Evolutionary conservation across 2,329 filamentous ascomycete species (phyloP).

Genomic region (Colletotrichum lupini): DNA sequence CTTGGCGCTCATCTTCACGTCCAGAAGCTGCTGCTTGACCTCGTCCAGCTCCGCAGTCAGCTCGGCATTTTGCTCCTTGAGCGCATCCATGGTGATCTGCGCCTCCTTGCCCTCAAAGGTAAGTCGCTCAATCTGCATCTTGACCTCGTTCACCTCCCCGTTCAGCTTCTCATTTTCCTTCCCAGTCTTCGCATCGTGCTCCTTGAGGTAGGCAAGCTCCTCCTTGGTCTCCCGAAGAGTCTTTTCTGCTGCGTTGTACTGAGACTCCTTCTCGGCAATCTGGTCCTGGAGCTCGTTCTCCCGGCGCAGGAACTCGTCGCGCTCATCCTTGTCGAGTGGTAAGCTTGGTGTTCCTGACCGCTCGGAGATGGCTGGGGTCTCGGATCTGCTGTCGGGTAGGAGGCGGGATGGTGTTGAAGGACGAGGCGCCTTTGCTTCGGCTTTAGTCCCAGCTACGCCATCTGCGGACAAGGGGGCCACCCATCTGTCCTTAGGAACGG

Average conservation of each 20-base stretch:
- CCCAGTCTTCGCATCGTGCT: constrained; percentile 83
- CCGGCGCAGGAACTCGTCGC: constrained; percentile 92
- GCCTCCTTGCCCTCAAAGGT: constrained; percentile 97
- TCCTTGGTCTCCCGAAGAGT: constrained; percentile 85
- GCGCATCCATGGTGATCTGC: constrained; percentile 94
- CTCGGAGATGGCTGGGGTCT: constrained; percentile 77
- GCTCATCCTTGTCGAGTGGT: constrained; percentile 93
- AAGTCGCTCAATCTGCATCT: constrained; percentile 96
- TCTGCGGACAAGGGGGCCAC: constrained; percentile 72
- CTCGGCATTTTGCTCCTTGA: constrained; percentile 96
- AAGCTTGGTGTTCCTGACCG: constrained; percentile 88
- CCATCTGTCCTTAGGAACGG: constrained; percentile 91
- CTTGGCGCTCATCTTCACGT: constrained; percentile 96
- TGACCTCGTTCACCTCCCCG: constrained; percentile 89
- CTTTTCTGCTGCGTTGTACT: constrained; percentile 83
- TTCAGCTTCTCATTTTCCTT: constrained; percentile 92
- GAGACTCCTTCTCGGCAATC: constrained; percentile 90
- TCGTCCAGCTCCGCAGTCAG: constrained; percentile 93
- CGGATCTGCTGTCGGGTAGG: constrained; percentile 67
- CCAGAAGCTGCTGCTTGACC: constrained; percentile 93
- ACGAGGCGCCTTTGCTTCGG: constrained; percentile 57
- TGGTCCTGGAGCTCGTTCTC: constrained; percentile 99
- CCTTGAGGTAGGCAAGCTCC: constrained; percentile 86
- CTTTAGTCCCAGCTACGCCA: constrained; percentile 51
- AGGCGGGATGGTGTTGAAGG: constrained; percentile 65